These are phyloP conservation scores for Dinochytrium kinnereticum DNA, from an alignment of 371 early-diverging fungal species.

Conservation along the genomic window DNA sequence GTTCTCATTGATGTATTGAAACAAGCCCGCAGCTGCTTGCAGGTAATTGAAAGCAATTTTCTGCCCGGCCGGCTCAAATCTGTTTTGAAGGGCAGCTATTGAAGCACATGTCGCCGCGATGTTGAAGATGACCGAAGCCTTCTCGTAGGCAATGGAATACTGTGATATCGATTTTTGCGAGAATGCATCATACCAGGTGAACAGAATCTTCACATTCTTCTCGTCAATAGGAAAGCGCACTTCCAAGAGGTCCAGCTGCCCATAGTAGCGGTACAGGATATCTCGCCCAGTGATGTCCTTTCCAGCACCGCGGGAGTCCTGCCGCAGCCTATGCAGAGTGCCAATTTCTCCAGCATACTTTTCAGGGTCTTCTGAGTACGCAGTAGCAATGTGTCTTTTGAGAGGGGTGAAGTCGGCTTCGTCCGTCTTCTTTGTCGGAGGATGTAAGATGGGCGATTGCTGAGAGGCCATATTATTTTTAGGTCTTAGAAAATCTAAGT, in stretches of 20 bases:
- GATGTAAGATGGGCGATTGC: constrained; percentile 40
- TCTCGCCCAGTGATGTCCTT: constrained; percentile 90
- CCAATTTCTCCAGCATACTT: constrained; percentile 84
- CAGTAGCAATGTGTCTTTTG: constrained; percentile 77
- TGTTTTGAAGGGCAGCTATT: constrained; percentile 71
- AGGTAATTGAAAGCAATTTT: constrained; percentile 86
- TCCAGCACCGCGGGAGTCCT: constrained; percentile 94
- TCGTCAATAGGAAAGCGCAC: constrained; percentile 91
- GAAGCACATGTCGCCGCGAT: constrained; percentile 71
- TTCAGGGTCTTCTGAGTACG: constrained; percentile 92
- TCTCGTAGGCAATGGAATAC: constrained; percentile 93
- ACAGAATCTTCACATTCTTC: constrained; percentile 82
- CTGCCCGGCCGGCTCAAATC: constrained; percentile 75
- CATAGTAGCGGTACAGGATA: constrained; percentile 92
- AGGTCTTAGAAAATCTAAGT: too few species aligned
- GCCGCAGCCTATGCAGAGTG: constrained; percentile 85
- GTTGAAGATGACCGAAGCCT: constrained; percentile 94
- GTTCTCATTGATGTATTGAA: constrained; percentile 93
- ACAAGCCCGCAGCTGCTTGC: constrained; percentile 91
- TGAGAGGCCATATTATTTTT: constrained; percentile 3
- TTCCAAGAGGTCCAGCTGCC: constrained; percentile 93
- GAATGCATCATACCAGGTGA: constrained; percentile 92
- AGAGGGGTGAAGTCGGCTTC: constrained; percentile 91
- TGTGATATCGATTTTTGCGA: constrained; percentile 71
- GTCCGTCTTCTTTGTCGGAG: constrained; percentile 82